Conservation (phyloP, 2,329 filamentous ascomycete genomes). For the Fusarium protoensiforme region DNA sequence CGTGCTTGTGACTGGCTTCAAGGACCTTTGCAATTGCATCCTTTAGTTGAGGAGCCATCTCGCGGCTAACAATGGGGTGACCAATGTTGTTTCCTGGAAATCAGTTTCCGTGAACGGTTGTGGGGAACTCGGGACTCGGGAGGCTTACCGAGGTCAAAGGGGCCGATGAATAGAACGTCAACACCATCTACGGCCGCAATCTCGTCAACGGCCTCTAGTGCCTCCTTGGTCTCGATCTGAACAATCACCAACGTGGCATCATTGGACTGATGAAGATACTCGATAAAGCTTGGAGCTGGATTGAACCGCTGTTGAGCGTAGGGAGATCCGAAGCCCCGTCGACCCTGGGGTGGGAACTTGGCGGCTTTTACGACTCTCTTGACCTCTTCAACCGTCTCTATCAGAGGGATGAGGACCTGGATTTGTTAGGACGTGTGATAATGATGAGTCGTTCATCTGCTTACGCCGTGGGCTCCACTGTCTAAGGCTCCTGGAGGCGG, state of each 20-base stretch:
- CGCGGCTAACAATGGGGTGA: background rate
- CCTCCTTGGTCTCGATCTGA: background rate
- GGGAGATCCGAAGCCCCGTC: background rate
- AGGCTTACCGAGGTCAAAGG: background rate
- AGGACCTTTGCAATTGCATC: background rate
- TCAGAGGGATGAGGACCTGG: background rate
- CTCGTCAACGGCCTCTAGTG: background rate
- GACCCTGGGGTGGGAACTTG: background rate
- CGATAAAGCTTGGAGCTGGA: background rate
- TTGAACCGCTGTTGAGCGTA: background rate
- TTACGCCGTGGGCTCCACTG: background rate
- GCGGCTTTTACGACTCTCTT: background rate
- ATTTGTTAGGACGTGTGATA: background rate
- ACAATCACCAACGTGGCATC: background rate
- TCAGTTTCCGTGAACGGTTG: background rate
- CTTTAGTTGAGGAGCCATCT: background rate
- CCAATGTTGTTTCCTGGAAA: background rate
- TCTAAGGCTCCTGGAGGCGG: background rate
- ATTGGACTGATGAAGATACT: background rate
- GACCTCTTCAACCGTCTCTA: background rate
- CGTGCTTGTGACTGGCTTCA: background rate
- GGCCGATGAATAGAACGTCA: background rate
- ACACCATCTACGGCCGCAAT: background rate
- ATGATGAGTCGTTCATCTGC: background rate
- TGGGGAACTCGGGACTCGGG: no score